phyloP scores from a whole-genome alignment of 352 stramenopile genomes.

The Blastocystis sp. region DNA sequence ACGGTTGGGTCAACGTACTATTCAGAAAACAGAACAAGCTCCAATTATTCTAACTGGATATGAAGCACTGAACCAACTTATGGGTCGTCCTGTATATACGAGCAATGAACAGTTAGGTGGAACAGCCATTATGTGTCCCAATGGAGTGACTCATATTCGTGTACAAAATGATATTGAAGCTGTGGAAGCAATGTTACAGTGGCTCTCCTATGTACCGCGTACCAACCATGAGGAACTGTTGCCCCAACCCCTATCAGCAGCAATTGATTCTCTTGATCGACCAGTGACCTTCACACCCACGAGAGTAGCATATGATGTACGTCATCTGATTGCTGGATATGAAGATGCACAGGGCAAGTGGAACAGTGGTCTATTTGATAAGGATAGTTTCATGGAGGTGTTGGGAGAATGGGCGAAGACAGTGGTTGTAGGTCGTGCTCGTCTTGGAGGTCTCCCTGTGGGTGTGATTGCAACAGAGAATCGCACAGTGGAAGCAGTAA shows the following conservation, averaged over 20 bases:
- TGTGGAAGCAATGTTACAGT: constrained; percentile 90
- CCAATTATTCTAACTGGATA: constrained; percentile 99
- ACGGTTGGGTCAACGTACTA: constrained; percentile 94
- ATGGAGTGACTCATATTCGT: constrained; percentile 96
- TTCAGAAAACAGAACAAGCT: constrained; percentile 93
- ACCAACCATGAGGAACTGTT: constrained; percentile 77
- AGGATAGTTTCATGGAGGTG: constrained; percentile 94
- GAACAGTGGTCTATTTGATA: constrained; percentile 93
- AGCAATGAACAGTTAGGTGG: constrained; percentile 99
- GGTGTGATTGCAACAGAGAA: constrained; percentile 98
- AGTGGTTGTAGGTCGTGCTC: constrained; percentile 92
- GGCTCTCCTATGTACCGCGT: constrained; percentile 96
- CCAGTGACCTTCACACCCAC: constrained; percentile 84
- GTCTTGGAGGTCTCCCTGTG: constrained; percentile 94
- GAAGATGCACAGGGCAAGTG: constrained; percentile 76
- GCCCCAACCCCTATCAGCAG: constrained; percentile 74
- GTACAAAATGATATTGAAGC: constrained; percentile 92
- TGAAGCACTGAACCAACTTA: constrained; percentile 99
- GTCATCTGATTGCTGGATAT: constrained; percentile 84
- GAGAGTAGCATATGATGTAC: constrained; percentile 91
- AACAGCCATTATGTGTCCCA: constrained; percentile 95
- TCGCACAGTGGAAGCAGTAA: constrained; percentile 90
- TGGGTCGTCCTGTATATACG: constrained; percentile 98
- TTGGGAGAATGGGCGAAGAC: constrained; percentile 97
- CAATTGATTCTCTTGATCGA: constrained; percentile 80